Conservation (phyloP, 179 eudicot genomes). For the Spinacia oleracea region DNA sequence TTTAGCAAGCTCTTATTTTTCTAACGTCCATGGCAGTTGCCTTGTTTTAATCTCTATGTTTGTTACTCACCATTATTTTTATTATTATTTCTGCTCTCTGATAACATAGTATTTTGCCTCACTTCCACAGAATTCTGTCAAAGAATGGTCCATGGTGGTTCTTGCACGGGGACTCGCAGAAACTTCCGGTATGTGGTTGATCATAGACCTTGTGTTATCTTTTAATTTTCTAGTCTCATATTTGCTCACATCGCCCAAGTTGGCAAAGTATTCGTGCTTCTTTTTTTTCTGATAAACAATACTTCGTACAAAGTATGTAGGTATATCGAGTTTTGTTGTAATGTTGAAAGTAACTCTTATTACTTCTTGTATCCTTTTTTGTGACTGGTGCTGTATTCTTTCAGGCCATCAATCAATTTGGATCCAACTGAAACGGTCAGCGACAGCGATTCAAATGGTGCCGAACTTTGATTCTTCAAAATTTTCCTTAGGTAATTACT, state of each 20-base stretch:
- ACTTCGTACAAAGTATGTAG: too few species aligned
- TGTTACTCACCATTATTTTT: background rate
- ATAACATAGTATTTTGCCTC: slow-evolving; percentile 3
- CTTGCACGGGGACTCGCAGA: slow-evolving; percentile 50
- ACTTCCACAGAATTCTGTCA: slow-evolving; percentile 49
- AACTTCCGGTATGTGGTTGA: slow-evolving; percentile 12
- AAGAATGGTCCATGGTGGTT: slow-evolving; percentile 94
- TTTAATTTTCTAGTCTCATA: background rate
- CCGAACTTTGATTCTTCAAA: background rate
- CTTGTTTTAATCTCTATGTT: background rate
- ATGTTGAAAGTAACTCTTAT: background rate
- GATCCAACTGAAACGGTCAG: background rate
- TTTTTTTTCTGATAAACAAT: background rate
- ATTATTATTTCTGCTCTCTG: background rate
- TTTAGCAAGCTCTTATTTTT: background rate
- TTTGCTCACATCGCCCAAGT: background rate
- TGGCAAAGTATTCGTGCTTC: background rate
- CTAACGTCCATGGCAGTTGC: background rate
- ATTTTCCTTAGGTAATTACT: background rate
- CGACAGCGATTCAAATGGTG: background rate
- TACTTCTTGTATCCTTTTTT: background rate
- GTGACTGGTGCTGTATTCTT: background rate
- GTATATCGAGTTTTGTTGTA: background rate
- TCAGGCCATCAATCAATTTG: slow-evolving; percentile 5
- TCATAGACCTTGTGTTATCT: background rate